Percentiles rank a stretch among this genome's conserved stretches.
phyloP scores from a whole-genome alignment of 257 asterid genomes.

The Leptodermis oblonga region DNA sequence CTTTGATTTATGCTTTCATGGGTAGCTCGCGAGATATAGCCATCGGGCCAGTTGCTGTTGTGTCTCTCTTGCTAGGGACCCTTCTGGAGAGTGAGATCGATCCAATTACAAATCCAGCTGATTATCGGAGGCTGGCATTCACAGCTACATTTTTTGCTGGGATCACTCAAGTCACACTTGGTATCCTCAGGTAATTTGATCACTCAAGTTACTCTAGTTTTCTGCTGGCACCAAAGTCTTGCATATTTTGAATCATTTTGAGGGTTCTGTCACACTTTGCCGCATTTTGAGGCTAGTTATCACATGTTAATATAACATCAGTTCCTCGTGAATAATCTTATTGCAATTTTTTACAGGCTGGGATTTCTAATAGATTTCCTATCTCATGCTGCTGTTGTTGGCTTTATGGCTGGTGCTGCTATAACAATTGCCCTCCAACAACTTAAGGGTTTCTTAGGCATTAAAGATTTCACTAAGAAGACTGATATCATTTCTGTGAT shows the following conservation, averaged over 20 bases:
- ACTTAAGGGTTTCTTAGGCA: conserved; percentile 83
- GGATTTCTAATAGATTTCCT: conserved; percentile 89
- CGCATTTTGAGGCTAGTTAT: neutral
- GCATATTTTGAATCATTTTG: too few relatives aligned
- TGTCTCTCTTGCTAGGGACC: conserved; percentile 73
- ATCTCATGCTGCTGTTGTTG: conserved; percentile 94
- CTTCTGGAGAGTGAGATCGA: conserved; percentile 56
- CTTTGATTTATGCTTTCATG: conserved; percentile 72
- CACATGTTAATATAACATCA: neutral
- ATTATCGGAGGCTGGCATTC: conserved; percentile 66
- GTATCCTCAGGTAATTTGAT: conserved; percentile 54
- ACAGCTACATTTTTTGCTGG: conserved; percentile 93
- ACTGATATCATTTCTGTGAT: conserved; percentile 76
- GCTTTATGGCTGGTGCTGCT: conserved; percentile 96
- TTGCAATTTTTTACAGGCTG: conserved; percentile 39
- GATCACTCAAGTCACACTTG: conserved; percentile 67
- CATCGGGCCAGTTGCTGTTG: conserved; percentile 91
- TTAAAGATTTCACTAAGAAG: conserved; percentile 59
- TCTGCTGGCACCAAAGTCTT: neutral
- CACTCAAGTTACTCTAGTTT: too few relatives aligned
- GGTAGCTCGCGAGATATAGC: conserved; percentile 95
- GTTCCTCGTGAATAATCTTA: neutral
- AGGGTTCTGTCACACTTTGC: neutral
- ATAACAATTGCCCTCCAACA: conserved; percentile 92
- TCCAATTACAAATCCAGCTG: conserved; percentile 41